These are phyloP conservation scores for Zymoseptoria passerinii DNA, from an alignment of 2,329 filamentous ascomycete genomes.

Conservation along the genomic window DNA sequence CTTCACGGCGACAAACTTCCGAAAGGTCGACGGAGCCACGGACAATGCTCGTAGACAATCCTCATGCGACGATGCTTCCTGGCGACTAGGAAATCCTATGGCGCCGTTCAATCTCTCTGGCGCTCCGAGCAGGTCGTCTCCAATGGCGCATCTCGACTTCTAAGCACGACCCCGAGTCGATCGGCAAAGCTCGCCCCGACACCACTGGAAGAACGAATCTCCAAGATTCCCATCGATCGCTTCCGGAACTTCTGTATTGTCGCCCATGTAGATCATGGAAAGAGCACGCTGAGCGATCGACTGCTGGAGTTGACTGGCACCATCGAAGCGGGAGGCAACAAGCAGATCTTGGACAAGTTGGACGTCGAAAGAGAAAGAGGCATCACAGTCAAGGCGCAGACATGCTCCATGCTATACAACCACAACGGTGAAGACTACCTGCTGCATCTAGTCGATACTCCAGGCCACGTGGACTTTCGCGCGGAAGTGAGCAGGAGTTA, in stretches of 20 bases:
- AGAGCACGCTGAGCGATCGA: slow-evolving; percentile 88
- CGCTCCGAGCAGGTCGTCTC: background rate
- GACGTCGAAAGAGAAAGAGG: slow-evolving; percentile 93
- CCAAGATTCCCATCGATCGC: slow-evolving; percentile 66
- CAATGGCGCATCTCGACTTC: slow-evolving; percentile 1
- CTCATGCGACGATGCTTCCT: slow-evolving; percentile 45
- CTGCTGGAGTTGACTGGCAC: slow-evolving; percentile 90
- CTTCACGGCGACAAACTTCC: background rate
- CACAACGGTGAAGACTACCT: slow-evolving; percentile 81
- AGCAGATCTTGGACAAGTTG: slow-evolving; percentile 93
- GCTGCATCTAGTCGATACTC: slow-evolving; percentile 90
- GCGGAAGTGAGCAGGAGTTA: slow-evolving; percentile 95
- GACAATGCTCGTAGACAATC: background rate
- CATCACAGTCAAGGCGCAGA: slow-evolving; percentile 98
- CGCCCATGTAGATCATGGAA: slow-evolving; percentile 97
- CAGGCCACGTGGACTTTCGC: slow-evolving; percentile 94
- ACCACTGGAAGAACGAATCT: slow-evolving; percentile 54
- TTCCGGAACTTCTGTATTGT: slow-evolving; percentile 98
- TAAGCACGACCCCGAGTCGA: slow-evolving; percentile 11
- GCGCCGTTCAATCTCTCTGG: slow-evolving; percentile 12
- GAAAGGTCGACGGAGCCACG: background rate
- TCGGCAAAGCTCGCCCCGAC: slow-evolving; percentile 23
- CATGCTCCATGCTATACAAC: slow-evolving; percentile 94
- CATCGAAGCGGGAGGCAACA: slow-evolving; percentile 76
- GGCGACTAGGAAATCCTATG: slow-evolving; percentile 15